Evolutionary conservation across 2,329 filamentous ascomycete species (phyloP), one percentile per base, ranked within the genome.

Genomic region (Coleophoma eucalyptorum): DNA sequence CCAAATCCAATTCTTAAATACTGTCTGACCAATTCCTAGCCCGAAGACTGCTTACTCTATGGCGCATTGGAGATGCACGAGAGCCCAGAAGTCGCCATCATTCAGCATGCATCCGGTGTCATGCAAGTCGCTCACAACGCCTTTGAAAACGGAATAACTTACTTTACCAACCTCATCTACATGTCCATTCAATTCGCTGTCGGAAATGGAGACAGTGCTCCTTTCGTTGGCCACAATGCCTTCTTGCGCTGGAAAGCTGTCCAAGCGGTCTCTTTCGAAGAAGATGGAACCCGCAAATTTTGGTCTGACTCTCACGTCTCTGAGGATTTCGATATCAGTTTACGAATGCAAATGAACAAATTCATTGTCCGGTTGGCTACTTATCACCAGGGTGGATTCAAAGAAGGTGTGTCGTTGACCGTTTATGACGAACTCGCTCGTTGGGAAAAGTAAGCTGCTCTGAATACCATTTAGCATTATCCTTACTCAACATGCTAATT

Each of bases 121-220:
- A 90, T 91, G 86, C 84, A 90, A 58, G 84, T 91, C 10, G 80
- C 83, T 1, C 73, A 81, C 59, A 84, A 79, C 48, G 88, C 83
- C 68, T 91, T 91, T 59, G 88, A 92, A 67, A 86, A 85, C 58
- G 84, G 82, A 41, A 69, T 89, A 61, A 88, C 86, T 1, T 91
- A 87, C 71, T 90, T 91, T 70, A 91, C 87, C 40, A 84, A 90
- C 62, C 77, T 91, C 47, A 82, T 91, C 59, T 92, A 90, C 71
- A 84, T 81, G 0, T 80, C 84, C 33, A 90, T 90, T 60, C 76
- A 79, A 21, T 90, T 84, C 61, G 80, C 83, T 18, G 85, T 90
- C 26, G 80, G 82, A 6, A 85, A 81, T 46, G 87, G 87, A 4
- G 87, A 91, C 48, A 80, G 86, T 6, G 38, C 54, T 41, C 51